Evolutionary conservation across 495 filamentous ascomycete species (phyloP), one percentile per base, ranked within the genome.

Genomic region (Penicillium dipodomyicola): DNA sequence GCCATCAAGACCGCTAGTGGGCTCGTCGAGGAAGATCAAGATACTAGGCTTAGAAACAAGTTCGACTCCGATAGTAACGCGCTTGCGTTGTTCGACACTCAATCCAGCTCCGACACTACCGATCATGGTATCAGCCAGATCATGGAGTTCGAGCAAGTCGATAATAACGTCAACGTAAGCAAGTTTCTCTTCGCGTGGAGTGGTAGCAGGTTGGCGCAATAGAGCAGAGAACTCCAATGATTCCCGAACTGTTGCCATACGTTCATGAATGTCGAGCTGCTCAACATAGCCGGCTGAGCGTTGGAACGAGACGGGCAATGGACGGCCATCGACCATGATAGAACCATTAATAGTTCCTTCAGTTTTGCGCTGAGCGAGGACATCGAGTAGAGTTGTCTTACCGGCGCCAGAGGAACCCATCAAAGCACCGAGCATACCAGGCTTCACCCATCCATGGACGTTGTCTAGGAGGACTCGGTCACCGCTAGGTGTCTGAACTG

Each of bases 381-480:
- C 74, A 62, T 80, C 76, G 2, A 80, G 67, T 5, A 86, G 66
- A 0, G 83, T 86, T 5, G 83, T 86, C 51, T 86, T 86, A 22
- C 83, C 83, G 3, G 83, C 83, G 15, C 83, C 83, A 27, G 82
- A 84, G 14, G 78, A 78, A 12, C 83, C 83, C 77, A 92, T 88
- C 9, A 91, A 72, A 2, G 88, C 88, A 15, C 85, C 82, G 58
- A 92, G 74, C 64, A 84, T 79, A 48, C 92, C 92, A 22, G 92
- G 92, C 66, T 94, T 94, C 49, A 96, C 89, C 88, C 89, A 96
- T 41, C 92, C 92, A 60, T 90, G 85, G 3, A 96, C 86, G 58
- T 94, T 78, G 58, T 96, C 85, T 17, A 96, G 76, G 3, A 91
- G 73, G 2, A 71, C 50, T 25, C 69, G 65, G 53, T 65, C 80